Base-by-base conservation (phyloP, 2,329 filamentous ascomycete genomes). In the Trichoderma gracile region DNA sequence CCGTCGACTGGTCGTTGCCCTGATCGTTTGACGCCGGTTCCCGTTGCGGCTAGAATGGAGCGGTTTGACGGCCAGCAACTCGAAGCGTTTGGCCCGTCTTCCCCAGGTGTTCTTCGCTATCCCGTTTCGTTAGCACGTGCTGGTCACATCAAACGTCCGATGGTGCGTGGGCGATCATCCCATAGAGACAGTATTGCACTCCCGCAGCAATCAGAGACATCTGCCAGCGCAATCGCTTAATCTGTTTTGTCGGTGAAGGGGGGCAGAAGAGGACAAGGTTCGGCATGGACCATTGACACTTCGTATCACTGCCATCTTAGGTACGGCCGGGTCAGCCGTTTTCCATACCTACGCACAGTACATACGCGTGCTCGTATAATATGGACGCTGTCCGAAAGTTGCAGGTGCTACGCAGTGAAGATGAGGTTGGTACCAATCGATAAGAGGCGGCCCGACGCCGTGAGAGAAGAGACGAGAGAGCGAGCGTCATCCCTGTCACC, bases 1-100 rank as follows among this genome's bases (percentile, higher is more conserved):
- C 49, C 58, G 27, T 53, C 50, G 33, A 38, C 33, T 52, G 49
- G 21, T 52, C 19, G 54, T 64, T 64, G 46, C 54, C 54, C 54
- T 64, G 46, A 59, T 64, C 23, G 46, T 53, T 64, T 59, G 55
- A 49, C 38, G 23, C 15, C 21, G 27, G 47, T 63, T 53, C 60
- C 60, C 27, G 19, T 63, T 63, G 30, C 14, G 60, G 60, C 60
- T 63, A 63, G 60, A 27, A 10, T 15, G 25, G 47, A 30, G 33
- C 50, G 25, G 33, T 43, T 45, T 53, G 38, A 61, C n/a, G 57
- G 57, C 42, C 23, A 21, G 38, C 57, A 33, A 14, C 46, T 45
- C 33, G 38, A 30, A 30, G 30, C 33, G 46, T 53, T 21, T 53
- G 57, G 57, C 38, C 23, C 57, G 33, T 50, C 30, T 40, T 52